Conservation (phyloP, 2,329 filamentous ascomycete species). For the Nakataea oryzae region DNA sequence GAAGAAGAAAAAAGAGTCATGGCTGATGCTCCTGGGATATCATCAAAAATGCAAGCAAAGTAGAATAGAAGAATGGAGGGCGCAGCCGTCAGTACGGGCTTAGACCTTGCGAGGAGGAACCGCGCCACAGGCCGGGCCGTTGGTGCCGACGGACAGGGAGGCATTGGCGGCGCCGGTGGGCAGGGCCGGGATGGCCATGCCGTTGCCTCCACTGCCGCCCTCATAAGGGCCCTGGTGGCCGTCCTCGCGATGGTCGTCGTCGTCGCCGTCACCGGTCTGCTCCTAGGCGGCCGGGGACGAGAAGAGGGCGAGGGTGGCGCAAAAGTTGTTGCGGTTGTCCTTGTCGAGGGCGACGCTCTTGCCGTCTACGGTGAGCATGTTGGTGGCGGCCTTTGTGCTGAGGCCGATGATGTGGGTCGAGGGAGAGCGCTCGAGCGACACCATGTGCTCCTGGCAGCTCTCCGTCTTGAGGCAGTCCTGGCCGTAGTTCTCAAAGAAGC, state of each 20-base stretch:
- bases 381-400: slow-evolving; percentile 63
- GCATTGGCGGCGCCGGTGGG: not conserved
- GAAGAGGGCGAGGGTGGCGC: slow-evolving; percentile 49
- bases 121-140: not conserved
- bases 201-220: not conserved
- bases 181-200: not conserved
- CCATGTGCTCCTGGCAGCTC: slow-evolving; percentile 69
- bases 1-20: slow-evolving; percentile 1
- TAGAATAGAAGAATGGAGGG: not conserved
- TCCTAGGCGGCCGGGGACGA: slow-evolving; percentile 5
- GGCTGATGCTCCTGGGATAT: not conserved
- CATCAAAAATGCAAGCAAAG: not conserved
- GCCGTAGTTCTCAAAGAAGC: slow-evolving; percentile 74
- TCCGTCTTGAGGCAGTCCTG: slow-evolving; percentile 58
- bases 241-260: not conserved
- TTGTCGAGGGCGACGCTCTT: slow-evolving; percentile 38
- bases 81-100: too few relatives aligned
- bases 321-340: slow-evolving; percentile 58
- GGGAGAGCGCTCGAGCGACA: slow-evolving; percentile 56
- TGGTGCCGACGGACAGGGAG: not conserved
- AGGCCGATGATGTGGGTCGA: slow-evolving; percentile 55
- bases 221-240: not conserved
- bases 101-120: not conserved
- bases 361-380: slow-evolving; percentile 60
- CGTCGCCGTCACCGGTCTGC: not conserved